Evolutionary conservation across 2,329 filamentous ascomycete genomes (phyloP).

Genomic region (Penicillium sp.): DNA sequence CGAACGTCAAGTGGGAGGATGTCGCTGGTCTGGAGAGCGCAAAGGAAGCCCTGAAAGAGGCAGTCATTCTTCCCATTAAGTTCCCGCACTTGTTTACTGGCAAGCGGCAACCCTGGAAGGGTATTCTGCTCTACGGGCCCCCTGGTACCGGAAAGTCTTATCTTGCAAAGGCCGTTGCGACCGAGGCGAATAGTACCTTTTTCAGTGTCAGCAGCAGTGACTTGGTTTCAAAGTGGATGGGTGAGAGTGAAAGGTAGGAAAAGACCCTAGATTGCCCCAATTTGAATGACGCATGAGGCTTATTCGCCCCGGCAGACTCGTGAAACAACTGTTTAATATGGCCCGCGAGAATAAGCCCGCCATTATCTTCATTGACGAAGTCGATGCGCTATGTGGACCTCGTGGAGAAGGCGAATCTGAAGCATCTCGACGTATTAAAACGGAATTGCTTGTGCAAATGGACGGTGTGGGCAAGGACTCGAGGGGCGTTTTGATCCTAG

Average conservation of each 20-base stretch:
- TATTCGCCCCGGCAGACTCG: conserved; percentile 60
- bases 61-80: conserved; percentile 95
- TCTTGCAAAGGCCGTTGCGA: conserved; percentile 94
- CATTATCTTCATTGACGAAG: conserved; percentile 98
- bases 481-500: conserved; percentile 88
- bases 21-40: conserved; percentile 91
- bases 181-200: conserved; percentile 97
- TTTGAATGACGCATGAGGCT: conserved; percentile 9
- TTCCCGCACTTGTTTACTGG: conserved; percentile 96
- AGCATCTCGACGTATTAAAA: conserved; percentile 96
- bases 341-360: conserved; percentile 96
- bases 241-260: conserved; percentile 88
- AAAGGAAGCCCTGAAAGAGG: conserved; percentile 97
- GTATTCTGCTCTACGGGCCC: conserved; percentile 92
- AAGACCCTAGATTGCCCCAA: background rate
- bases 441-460: conserved; percentile 98
- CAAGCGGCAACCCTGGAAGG: conserved; percentile 97
- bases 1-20: conserved; percentile 97
- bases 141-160: conserved; percentile 98
- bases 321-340: conserved; percentile 97
- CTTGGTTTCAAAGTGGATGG: conserved; percentile 99
- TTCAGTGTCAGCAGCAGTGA: conserved; percentile 98
- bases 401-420: conserved; percentile 95
- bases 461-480: conserved; percentile 97
- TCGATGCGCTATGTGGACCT: conserved; percentile 93